Evolutionary conservation across 345 rosid species (phyloP).

Genomic region (Euphorbia peplus): DNA sequence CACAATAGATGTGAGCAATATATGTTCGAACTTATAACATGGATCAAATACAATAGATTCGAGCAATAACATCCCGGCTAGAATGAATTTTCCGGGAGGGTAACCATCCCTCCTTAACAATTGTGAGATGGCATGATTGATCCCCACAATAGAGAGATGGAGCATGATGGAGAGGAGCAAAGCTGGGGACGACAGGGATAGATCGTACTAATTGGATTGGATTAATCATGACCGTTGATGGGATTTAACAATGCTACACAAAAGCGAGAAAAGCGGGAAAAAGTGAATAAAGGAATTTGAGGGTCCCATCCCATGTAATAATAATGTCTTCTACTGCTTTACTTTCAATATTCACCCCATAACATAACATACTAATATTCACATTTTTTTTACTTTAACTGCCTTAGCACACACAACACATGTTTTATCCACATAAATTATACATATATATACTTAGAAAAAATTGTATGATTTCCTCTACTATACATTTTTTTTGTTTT

Average conservation of each 20-base stretch:
- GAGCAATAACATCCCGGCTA: too few relatives aligned
- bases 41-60: too few relatives aligned
- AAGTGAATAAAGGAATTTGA: not conserved
- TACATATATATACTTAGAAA: too few relatives aligned
- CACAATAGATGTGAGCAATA: too few relatives aligned
- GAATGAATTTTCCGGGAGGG: too few relatives aligned
- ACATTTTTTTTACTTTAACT: not conserved
- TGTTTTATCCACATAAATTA: not conserved
- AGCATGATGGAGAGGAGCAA: conserved; percentile 1
- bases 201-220: not conserved
- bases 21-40: too few relatives aligned
- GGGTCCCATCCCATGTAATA: not conserved
- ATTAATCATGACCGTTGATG: conserved; percentile 20
- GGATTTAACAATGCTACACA: conserved; percentile 13
- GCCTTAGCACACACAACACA: not conserved
- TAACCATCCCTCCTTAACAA: too few relatives aligned
- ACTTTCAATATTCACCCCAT: too few relatives aligned
- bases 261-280: conserved; percentile 2
- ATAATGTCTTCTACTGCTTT: not conserved
- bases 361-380: conserved; percentile 7
- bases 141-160: too few relatives aligned
- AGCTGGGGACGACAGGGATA: not conserved
- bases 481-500: not conserved
- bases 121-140: too few relatives aligned
- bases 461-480: too few relatives aligned